phyloP scores from a whole-genome alignment of 768 basidiomycete species.

The Amylocystis lapponica region DNA sequence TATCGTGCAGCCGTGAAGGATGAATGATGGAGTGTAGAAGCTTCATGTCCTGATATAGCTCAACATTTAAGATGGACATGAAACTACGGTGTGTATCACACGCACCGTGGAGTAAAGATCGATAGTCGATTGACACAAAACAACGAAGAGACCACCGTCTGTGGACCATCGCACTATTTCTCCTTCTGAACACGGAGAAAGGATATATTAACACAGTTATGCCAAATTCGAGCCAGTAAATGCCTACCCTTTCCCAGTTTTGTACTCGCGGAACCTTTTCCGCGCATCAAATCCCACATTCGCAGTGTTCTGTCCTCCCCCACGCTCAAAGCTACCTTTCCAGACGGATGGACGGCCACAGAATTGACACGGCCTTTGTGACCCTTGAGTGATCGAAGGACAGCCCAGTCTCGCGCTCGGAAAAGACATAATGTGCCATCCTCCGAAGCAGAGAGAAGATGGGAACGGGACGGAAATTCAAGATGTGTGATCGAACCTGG shows the following conservation, averaged over 20 bases:
- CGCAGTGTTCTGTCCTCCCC: constrained; percentile 85
- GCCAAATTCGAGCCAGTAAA: neutral
- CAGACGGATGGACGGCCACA: constrained; percentile 88
- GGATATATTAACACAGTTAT: neutral
- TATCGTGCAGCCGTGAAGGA: constrained; percentile 78
- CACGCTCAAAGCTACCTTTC: constrained; percentile 86
- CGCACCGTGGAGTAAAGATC: constrained; percentile 80
- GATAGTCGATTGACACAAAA: constrained; percentile 69
- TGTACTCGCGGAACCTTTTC: constrained; percentile 81
- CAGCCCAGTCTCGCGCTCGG: constrained; percentile 89
- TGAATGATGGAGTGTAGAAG: constrained; percentile 70
- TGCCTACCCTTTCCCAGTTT: constrained; percentile 80
- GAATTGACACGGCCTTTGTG: constrained; percentile 92
- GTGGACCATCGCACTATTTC: constrained; percentile 89
- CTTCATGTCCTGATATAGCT: constrained; percentile 60
- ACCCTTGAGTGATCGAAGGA: constrained; percentile 82
- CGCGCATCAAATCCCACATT: constrained; percentile 99
- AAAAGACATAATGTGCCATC: constrained; percentile 90
- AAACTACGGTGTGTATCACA: neutral
- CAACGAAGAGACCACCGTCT: constrained; percentile 71
- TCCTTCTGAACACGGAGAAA: constrained; percentile 53
- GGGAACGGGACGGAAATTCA: constrained; percentile 80
- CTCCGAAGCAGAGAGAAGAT: constrained; percentile 87
- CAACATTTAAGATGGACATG: neutral
- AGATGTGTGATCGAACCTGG: constrained; percentile 90